phyloP scores from a whole-genome alignment of 2,329 filamentous ascomycete species.

The Ceratocystis colombiana region DNA sequence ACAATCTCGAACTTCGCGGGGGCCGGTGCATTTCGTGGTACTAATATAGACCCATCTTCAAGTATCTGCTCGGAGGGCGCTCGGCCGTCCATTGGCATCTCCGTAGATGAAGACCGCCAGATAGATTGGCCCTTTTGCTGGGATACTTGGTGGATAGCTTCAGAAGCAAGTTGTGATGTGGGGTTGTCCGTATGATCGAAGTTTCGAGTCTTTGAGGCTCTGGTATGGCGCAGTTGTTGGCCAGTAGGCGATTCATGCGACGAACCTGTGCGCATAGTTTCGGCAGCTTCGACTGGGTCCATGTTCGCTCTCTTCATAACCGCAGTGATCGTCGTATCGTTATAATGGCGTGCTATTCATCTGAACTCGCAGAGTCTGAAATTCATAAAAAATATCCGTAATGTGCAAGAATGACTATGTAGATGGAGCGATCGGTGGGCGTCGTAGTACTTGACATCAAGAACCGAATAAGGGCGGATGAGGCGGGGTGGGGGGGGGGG shows the following conservation, averaged over 20 bases:
- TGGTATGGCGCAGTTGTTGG: neutral
- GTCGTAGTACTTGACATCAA: neutral
- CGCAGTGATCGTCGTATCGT: no score
- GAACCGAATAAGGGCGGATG: neutral
- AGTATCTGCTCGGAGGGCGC: neutral
- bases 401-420: neutral
- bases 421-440: neutral
- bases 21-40: neutral
- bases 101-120: neutral
- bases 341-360: no score
- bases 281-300: neutral
- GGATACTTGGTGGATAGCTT: neutral
- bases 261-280: neutral
- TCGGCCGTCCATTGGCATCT: neutral
- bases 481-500: neutral
- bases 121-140: neutral
- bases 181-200: neutral
- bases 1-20: conserved; percentile 22
- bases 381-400: neutral
- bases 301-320: neutral
- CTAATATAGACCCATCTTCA: conserved; percentile 13
- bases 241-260: neutral
- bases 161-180: neutral
- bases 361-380: no score
- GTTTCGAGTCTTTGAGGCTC: neutral